phyloP scores from a whole-genome alignment of 805 yeast genomes.

The Debaryomyces prosopidis region DNA sequence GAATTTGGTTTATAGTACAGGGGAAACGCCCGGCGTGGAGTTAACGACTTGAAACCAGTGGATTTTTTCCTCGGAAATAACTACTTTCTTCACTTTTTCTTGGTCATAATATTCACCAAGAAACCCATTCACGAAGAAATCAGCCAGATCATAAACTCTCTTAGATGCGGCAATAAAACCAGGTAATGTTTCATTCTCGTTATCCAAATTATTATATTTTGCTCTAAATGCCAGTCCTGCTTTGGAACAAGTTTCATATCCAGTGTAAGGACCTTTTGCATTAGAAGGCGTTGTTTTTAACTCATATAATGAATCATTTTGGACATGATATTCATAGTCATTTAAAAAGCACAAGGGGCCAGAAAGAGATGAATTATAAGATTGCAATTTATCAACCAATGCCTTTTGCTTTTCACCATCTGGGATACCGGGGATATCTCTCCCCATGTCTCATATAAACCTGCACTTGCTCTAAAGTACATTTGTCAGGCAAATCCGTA shows the following conservation, averaged over 20 bases:
- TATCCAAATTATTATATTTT: conserved; percentile 47
- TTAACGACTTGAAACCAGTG: conserved; percentile 55
- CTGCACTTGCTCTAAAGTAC: conserved; percentile 63
- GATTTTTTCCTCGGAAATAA: conserved; percentile 44
- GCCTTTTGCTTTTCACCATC: conserved; percentile 18
- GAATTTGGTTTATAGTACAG: conserved; percentile 23
- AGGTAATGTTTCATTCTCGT: conserved; percentile 34
- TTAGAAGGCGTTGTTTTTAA: conserved; percentile 49
- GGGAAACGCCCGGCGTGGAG: conserved; percentile 45
- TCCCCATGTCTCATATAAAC: conserved; percentile 76
- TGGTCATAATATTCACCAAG: conserved; percentile 40
- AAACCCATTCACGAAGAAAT: conserved; percentile 56
- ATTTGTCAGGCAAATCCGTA: conserved; percentile 44
- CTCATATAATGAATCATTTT: conserved; percentile 36
- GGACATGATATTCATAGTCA: conserved; percentile 47
- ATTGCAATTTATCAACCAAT: conserved; percentile 15
- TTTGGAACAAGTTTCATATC: conserved; percentile 43
- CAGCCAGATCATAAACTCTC: conserved; percentile 54
- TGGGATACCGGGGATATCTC: conserved; percentile 47
- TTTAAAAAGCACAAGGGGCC: conserved; percentile 53
- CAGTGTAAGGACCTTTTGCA: conserved; percentile 46
- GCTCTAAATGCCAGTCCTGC: conserved; percentile 46
- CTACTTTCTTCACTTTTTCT: conserved; percentile 14
- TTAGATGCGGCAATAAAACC: conserved; percentile 51
- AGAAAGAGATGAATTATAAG: conserved; percentile 19